A percentile compares a stretch with the other conserved stretches of the same genome.
These are phyloP conservation scores for Hymenoscyphus salicellus DNA, from an alignment of 2,329 filamentous ascomycete species.

Conservation along the genomic window DNA sequence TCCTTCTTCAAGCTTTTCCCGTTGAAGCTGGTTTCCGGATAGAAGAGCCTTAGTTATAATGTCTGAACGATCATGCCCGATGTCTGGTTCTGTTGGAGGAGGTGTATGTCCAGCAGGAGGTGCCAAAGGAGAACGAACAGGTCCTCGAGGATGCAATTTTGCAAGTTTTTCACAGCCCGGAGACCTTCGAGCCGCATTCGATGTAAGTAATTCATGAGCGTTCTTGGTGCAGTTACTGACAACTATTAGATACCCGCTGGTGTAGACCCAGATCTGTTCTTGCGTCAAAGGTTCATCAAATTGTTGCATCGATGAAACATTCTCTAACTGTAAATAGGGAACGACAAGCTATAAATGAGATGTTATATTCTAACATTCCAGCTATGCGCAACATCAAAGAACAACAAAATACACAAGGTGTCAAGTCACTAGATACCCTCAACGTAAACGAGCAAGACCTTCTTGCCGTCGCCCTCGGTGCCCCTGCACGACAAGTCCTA, in stretches of 20 bases:
- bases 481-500: slow-evolving; percentile 53
- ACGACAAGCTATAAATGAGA: slow-evolving; percentile 38
- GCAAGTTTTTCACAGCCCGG: slow-evolving; percentile 34
- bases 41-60: slow-evolving; percentile 14
- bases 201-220: slow-evolving; percentile 31
- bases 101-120: slow-evolving; percentile 18
- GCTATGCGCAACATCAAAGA: slow-evolving; percentile 43
- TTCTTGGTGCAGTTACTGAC: too few relatives aligned
- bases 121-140: slow-evolving; percentile 20
- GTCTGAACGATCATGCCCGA: slow-evolving; percentile 26
- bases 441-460: slow-evolving; percentile 48
- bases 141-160: slow-evolving; percentile 38
- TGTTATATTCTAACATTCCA: slow-evolving; percentile 29
- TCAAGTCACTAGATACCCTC: slow-evolving; percentile 48
- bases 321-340: slow-evolving; percentile 35
- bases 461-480: slow-evolving; percentile 51
- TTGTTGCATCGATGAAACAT: slow-evolving; percentile 9
- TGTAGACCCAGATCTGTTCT: slow-evolving; percentile 6
- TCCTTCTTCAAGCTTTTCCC: too few relatives aligned
- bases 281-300: slow-evolving; percentile 41
- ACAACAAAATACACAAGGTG: slow-evolving; percentile 41
- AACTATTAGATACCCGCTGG: slow-evolving; percentile 40
- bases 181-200: slow-evolving; percentile 38
- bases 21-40: background rate
- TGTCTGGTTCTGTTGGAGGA: slow-evolving; percentile 20